Evolutionary conservation across 345 rosid species (phyloP).

Genomic region (Bruguiera gymnorhiza): DNA sequence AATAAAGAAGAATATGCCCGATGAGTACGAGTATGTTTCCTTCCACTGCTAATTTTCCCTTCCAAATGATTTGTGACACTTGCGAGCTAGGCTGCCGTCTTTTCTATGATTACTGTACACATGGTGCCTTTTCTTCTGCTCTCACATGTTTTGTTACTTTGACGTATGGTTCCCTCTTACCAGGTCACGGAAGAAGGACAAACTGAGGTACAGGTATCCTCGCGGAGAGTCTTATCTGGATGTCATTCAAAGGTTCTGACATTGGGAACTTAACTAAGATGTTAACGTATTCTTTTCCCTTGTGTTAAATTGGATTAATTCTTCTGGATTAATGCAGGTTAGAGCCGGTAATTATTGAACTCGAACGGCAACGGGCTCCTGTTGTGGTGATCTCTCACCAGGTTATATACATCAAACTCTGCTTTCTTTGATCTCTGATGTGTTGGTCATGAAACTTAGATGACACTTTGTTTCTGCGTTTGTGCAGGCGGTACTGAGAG

Average conservation of each 20-base stretch:
- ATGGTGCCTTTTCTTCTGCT: neutral
- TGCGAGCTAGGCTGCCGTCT: neutral
- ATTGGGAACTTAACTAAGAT: neutral
- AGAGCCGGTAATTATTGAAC: slow-evolving; percentile 97
- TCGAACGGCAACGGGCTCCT: slow-evolving; percentile 96
- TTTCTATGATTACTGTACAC: neutral
- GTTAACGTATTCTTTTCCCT: neutral
- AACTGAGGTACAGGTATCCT: slow-evolving; percentile 89
- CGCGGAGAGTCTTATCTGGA: slow-evolving; percentile 99
- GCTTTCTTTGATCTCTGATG: slow-evolving; percentile 3
- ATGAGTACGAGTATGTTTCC: slow-evolving; percentile 84
- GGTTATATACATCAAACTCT: slow-evolving; percentile 42
- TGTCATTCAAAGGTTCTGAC: slow-evolving; percentile 91
- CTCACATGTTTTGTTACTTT: neutral
- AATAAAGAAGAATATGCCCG: slow-evolving; percentile 87
- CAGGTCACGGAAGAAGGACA: slow-evolving; percentile 88
- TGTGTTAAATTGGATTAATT: slow-evolving; percentile 5
- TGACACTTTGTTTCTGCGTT: neutral
- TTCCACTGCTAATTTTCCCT: neutral
- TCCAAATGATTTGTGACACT: neutral
- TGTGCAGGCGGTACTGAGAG: slow-evolving; percentile 93
- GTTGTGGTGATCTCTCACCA: slow-evolving; percentile 98
- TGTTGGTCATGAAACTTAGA: neutral
- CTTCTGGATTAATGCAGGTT: slow-evolving; percentile 54
- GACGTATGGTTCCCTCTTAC: slow-evolving; percentile 3